A percentile compares a stretch with the other conserved stretches of the same genome.
Conservation (phyloP, 208 protist species). For the Crithidia acanthocephali region DNA sequence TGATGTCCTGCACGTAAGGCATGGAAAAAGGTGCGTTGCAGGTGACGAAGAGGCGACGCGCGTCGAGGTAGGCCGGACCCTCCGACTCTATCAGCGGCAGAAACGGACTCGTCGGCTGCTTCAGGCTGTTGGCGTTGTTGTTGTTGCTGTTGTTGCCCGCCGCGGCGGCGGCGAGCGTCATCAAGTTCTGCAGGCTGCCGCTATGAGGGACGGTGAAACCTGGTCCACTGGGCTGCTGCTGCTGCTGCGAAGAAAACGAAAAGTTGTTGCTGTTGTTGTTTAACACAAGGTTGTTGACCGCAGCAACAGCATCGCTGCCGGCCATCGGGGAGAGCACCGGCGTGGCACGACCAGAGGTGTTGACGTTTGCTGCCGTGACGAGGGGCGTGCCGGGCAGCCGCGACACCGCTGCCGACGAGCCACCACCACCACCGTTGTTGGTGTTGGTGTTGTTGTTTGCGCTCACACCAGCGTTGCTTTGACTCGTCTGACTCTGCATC, state of each 20-base stretch:
- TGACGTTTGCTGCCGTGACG: constrained; percentile 2
- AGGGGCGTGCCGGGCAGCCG: constrained; percentile 18
- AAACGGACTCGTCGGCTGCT: constrained; percentile 4
- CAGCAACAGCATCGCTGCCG: background rate
- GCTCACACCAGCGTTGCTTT: constrained; percentile 21
- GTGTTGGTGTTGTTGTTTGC: background rate
- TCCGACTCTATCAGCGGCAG: constrained; percentile 7
- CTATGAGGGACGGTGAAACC: constrained; percentile 3
- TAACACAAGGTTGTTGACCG: background rate
- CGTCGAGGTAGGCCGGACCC: constrained; percentile 34
- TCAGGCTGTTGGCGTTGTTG: background rate
- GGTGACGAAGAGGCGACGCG: constrained; percentile 59
- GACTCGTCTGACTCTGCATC: constrained; percentile 6
- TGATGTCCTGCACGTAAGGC: constrained; percentile 71
- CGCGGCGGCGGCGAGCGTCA: constrained; percentile 2
- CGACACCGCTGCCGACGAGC: background rate
- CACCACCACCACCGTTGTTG: constrained; percentile 3
- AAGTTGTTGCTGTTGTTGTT: constrained; percentile 9
- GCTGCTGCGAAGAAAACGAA: constrained; percentile 5
- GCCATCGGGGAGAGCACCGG: constrained; percentile 21
- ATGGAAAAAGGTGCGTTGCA: constrained; percentile 80
- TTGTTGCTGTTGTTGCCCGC: background rate
- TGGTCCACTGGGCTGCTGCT: background rate
- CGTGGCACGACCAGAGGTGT: constrained; percentile 15
- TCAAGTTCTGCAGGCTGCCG: constrained; percentile 22